Conservation (phyloP, 495 filamentous ascomycete genomes). For the Talaromyces thailandensis region DNA sequence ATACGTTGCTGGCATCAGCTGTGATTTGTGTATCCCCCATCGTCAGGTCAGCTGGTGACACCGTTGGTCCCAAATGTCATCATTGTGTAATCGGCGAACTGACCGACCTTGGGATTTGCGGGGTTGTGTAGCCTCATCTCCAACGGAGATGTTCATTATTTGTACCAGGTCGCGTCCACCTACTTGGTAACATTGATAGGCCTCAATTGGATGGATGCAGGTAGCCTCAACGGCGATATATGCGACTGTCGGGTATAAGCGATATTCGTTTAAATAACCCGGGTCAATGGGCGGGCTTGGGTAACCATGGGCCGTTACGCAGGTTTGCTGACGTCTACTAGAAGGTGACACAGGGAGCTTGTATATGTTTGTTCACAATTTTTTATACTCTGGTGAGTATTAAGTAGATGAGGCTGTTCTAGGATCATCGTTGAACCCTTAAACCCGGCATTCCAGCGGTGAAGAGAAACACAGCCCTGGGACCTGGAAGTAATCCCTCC, state of each 20-base stretch:
- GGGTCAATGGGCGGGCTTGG: not conserved
- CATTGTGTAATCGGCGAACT: not conserved
- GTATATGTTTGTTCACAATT: not conserved
- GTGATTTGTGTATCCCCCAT: not conserved
- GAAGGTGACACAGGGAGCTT: not conserved
- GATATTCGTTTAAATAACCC: not conserved
- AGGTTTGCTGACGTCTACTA: not conserved
- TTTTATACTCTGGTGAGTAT: not conserved
- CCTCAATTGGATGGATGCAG: not conserved
- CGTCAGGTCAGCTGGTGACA: not conserved
- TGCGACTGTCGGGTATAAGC: not conserved
- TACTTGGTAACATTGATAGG: not conserved
- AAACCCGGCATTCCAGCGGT: not conserved
- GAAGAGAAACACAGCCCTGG: not conserved
- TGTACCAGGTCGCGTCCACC: not conserved
- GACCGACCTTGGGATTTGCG: not conserved
- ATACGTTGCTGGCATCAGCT: not conserved
- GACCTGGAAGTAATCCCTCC: not conserved
- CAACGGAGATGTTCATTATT: not conserved
- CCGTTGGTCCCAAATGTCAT: not conserved
- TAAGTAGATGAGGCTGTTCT: not conserved
- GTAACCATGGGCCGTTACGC: not conserved
- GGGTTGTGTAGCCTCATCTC: not conserved
- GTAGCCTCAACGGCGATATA: not conserved
- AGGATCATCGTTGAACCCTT: not conserved